Conservation (phyloP, 352 stramenopile genomes). For the Aphanomyces invadans region DNA sequence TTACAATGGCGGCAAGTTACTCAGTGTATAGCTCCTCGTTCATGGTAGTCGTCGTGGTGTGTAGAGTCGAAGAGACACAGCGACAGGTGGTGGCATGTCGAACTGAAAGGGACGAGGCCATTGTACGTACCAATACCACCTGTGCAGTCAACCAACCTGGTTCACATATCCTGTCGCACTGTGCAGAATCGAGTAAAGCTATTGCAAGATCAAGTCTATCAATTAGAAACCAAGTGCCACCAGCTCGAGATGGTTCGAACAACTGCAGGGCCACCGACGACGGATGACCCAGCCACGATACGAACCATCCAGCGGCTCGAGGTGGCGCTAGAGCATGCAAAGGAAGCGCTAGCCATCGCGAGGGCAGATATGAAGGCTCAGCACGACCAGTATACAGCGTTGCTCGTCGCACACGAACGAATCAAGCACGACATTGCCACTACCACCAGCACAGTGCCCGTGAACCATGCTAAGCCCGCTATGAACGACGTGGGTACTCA, state of each 20-base stretch:
- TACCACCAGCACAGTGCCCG: neutral
- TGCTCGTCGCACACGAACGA: conserved; percentile 5
- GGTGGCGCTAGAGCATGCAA: conserved; percentile 6
- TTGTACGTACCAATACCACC: neutral
- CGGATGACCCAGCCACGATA: neutral
- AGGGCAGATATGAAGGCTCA: neutral
- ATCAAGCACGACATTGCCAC: neutral
- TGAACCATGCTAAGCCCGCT: neutral
- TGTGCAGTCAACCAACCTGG: too few relatives aligned
- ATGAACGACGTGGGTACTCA: neutral
- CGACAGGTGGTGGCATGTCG: neutral
- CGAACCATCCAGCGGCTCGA: conserved; percentile 13
- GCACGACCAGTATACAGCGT: conserved; percentile 15
- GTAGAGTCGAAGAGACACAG: neutral
- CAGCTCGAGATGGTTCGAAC: too few relatives aligned
- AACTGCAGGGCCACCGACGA: too few relatives aligned
- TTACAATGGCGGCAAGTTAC: neutral
- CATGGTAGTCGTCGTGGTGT: neutral
- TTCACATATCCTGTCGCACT: neutral
- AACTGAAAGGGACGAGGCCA: neutral
- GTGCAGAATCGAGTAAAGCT: neutral
- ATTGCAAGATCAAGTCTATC: neutral
- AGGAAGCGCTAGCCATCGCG: conserved; percentile 4
- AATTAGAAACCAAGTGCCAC: neutral
- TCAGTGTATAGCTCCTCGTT: neutral